Evolutionary conservation across 192 early-diverging fungal species (phyloP).

Genomic region (Diversispora eburnea): DNA sequence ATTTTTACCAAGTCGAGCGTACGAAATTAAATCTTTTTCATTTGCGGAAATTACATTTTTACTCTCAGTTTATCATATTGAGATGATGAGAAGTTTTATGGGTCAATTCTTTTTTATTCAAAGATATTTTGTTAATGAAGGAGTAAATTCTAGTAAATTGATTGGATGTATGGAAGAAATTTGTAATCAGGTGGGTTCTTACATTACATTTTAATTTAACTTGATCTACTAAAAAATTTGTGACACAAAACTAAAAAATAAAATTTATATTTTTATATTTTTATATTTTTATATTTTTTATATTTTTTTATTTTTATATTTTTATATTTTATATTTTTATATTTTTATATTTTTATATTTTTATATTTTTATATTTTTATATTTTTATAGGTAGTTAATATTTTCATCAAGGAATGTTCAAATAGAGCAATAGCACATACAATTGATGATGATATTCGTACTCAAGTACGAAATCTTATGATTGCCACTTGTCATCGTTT

Average conservation of each 20-base stretch:
- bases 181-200: constrained; percentile 52
- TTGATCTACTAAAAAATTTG: not conserved
- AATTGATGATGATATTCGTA: constrained; percentile 46
- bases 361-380: not conserved
- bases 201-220: not conserved
- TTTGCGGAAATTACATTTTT: constrained; percentile 78
- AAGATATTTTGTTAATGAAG: constrained; percentile 82
- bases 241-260: no score
- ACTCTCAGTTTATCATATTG: constrained; percentile 78
- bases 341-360: no score
- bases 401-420: constrained; percentile 51
- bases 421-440: constrained; percentile 48
- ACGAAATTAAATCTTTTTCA: constrained; percentile 57
- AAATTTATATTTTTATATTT: no score
- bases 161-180: constrained; percentile 75
- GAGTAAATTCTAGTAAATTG: constrained; percentile 72
- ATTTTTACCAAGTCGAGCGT: constrained; percentile 53
- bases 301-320: no score
- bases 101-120: constrained; percentile 71
- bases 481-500: constrained; percentile 68
- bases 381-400: constrained; percentile 38
- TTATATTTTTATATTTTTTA: no score
- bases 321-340: no score
- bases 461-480: constrained; percentile 60
- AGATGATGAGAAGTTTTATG: constrained; percentile 67